phyloP scores from a whole-genome alignment of 2,329 filamentous ascomycete genomes.

The Dactylellina leptospora region DNA sequence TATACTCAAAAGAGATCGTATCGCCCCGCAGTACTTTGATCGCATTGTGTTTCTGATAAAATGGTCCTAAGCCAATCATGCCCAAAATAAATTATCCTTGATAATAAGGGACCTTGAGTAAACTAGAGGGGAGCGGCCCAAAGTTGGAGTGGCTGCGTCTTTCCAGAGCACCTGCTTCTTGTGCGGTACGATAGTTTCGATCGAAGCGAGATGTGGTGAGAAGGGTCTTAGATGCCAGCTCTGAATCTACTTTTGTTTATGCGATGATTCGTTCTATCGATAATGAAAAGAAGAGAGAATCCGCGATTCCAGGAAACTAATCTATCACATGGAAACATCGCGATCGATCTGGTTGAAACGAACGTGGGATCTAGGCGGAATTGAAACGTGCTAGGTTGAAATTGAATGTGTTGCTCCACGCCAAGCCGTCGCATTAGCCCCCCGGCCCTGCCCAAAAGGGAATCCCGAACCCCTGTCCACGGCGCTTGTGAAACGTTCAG shows the following conservation, averaged over 20 bases:
- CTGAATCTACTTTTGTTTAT: background rate
- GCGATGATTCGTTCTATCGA: conserved; percentile 13
- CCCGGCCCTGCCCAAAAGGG: conserved; percentile 34
- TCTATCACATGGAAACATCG: conserved; percentile 13
- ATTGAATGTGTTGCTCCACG: conserved; percentile 34
- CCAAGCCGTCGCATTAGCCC: conserved; percentile 46
- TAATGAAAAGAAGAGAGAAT: too few species aligned
- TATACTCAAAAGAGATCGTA: background rate
- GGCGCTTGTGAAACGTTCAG: conserved; percentile 52
- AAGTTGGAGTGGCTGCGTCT: background rate
- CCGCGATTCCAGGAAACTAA: background rate
- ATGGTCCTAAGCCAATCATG: background rate
- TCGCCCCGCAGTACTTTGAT: too few species aligned
- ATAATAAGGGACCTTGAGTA: background rate
- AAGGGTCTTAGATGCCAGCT: too few species aligned
- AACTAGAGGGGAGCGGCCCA: background rate
- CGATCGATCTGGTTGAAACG: conserved; percentile 45
- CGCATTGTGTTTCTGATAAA: too few species aligned
- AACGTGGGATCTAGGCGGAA: conserved; percentile 7
- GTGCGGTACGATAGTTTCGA: too few species aligned
- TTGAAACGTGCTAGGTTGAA: conserved; percentile 25
- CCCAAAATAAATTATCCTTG: background rate
- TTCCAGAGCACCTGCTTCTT: too few species aligned
- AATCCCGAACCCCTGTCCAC: conserved; percentile 23
- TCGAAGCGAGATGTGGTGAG: too few species aligned